Percentiles rank a stretch among this genome's conserved stretches.
Conservation (phyloP, 352 stramenopile species). For the Phytophthora meadii region DNA sequence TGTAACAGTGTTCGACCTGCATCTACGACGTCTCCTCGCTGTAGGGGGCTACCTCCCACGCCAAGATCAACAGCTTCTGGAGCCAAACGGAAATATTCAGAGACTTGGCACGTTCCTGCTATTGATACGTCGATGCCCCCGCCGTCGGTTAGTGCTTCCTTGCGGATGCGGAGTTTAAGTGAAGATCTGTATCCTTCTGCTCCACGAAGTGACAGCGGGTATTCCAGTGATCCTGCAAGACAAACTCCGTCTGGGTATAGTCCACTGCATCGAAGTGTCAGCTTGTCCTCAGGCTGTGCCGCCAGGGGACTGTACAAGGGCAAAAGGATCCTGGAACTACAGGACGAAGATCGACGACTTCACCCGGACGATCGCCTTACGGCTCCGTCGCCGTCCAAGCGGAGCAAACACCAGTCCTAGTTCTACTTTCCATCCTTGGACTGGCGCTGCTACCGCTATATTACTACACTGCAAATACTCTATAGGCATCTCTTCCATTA, state of each 20-base stretch:
- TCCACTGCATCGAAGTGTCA: conserved; percentile 44
- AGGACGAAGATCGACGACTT: conserved; percentile 79
- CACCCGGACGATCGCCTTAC: conserved; percentile 54
- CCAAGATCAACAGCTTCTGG: conserved; percentile 28
- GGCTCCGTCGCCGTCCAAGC: conserved; percentile 61
- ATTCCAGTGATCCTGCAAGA: conserved; percentile 37
- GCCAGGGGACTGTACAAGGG: conserved; percentile 57
- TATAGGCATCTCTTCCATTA: conserved; percentile 29
- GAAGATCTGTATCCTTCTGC: conserved; percentile 37
- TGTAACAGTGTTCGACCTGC: conserved; percentile 24
- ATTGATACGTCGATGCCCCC: conserved; percentile 34
- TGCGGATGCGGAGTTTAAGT: conserved; percentile 47
- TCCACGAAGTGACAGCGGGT: conserved; percentile 36
- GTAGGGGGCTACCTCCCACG: conserved; percentile 30
- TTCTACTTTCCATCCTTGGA: conserved; percentile 5
- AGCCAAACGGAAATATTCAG: conserved; percentile 34
- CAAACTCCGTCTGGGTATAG: conserved; percentile 25
- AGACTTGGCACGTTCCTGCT: conserved; percentile 33
- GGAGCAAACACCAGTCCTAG: conserved; percentile 48
- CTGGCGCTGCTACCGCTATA: conserved; percentile 20
- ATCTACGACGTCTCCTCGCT: conserved; percentile 10
- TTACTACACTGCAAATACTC: conserved; percentile 30
- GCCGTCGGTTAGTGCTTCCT: conserved; percentile 18
- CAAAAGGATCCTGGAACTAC: conserved; percentile 79
- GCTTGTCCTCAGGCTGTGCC: conserved; percentile 42